A percentile compares a stretch with the other conserved stretches of the same genome.
These are phyloP conservation scores for Fusarium sororula DNA, from an alignment of 2,329 filamentous ascomycete genomes.

Conservation along the genomic window DNA sequence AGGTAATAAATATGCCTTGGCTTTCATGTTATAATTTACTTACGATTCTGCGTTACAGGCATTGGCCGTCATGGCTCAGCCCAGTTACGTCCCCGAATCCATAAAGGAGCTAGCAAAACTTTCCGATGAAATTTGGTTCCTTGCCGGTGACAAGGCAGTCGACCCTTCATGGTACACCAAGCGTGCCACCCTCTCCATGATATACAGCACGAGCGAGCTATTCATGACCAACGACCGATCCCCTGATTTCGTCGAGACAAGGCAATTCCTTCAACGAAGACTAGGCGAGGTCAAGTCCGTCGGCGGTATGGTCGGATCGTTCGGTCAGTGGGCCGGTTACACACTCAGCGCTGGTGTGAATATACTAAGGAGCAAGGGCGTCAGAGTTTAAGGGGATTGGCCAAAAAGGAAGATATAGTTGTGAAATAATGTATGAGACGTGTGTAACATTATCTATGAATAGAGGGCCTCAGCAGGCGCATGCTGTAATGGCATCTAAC, in stretches of 20 bases:
- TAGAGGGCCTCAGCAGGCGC: constrained; percentile 19
- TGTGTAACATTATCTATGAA: constrained; percentile 32
- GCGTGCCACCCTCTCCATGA: constrained; percentile 63
- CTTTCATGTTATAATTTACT: constrained; percentile 9
- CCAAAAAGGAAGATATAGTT: constrained; percentile 4
- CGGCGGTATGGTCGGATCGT: constrained; percentile 68
- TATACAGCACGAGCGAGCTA: constrained; percentile 80
- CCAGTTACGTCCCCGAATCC: constrained; percentile 78
- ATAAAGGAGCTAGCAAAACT: constrained; percentile 82
- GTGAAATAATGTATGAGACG: constrained; percentile 42
- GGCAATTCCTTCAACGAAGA: constrained; percentile 79
- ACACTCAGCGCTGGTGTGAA: constrained; percentile 81
- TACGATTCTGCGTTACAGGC: constrained; percentile 63
- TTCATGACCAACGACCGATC: constrained; percentile 94
- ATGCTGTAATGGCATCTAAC: constrained; percentile 16
- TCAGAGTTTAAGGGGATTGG: constrained; percentile 69
- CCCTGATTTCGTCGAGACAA: constrained; percentile 77
- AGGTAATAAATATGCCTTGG: constrained; percentile 63
- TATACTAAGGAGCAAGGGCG: constrained; percentile 85
- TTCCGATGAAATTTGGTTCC: constrained; percentile 91
- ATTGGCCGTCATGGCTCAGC: constrained; percentile 88
- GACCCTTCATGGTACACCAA: constrained; percentile 88
- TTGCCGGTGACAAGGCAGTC: constrained; percentile 82
- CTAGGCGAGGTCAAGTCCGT: constrained; percentile 74
- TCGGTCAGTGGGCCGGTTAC: constrained; percentile 84